Evolutionary conservation across 2,329 filamentous ascomycete species (phyloP), one percentile per base, ranked within the genome.

Genomic region (Pyrenophora teres): DNA sequence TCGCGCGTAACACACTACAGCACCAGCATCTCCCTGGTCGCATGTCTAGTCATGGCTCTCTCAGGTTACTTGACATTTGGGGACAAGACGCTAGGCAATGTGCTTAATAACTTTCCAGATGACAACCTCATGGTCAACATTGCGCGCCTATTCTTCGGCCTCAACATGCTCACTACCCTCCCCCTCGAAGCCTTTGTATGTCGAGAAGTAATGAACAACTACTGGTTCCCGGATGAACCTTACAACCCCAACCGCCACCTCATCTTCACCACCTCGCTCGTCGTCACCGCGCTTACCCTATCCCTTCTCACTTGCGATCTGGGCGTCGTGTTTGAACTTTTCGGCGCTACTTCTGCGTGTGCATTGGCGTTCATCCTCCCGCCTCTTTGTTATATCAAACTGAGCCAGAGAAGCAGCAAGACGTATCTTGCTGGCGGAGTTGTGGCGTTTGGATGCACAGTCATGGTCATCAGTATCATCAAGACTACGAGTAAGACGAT

Each of bases 81-180:
- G 57, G 90, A 93, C 75, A 85, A 87, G 67, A 99, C 94, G 3
- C 81, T 92, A 62, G 94, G 94, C 70, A 99, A 99, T 73, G 91
- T 99, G 45, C 86, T 99, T 65, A 99, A 99, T 80, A 99, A 99
- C 77, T 97, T 99, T 70, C 89, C 92, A 1, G 81, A 86, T 16
- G 86, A 95, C 75, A 97, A 96, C 75, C 81, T 87, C 63, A 88
- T 97, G 85, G 92, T 97, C 70, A 97, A 97, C 75, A 82, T 99
- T 52, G 94, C 94, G 18, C 88, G 94, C 46, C 82, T 99, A 43
- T 97, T 91, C 76, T 97, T 99, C 70, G 94, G 94, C 2, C 83
- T 99, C 61, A 99, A 99, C 80, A 99, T 99, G 94, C 85, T 99
- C 66, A 97, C 94, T 12, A 97, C 94, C 1, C 80, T 99, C 31